phyloP scores from a whole-genome alignment of 768 basidiomycete genomes.

The Leucogyrophana mollusca region DNA sequence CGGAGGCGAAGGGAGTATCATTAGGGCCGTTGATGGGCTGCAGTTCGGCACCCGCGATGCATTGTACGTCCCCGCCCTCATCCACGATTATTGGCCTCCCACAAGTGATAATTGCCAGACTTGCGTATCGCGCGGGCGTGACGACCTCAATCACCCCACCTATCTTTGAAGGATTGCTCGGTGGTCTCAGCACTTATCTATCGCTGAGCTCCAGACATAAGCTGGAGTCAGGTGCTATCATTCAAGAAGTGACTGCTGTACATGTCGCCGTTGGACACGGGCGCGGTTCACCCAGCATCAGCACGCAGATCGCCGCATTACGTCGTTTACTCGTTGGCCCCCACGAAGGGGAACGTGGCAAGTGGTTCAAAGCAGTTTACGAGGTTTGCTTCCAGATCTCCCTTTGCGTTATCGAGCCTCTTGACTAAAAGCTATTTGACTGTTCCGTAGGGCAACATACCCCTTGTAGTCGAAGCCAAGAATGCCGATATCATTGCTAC shows the following conservation, averaged over 20 bases:
- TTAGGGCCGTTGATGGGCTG: conserved; percentile 71
- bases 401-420: not conserved
- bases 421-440: conserved; percentile 1
- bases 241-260: conserved; percentile 59
- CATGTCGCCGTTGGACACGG: conserved; percentile 58
- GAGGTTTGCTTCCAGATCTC: conserved; percentile 32
- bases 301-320: conserved; percentile 76
- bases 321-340: conserved; percentile 56
- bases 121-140: conserved; percentile 67
- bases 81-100: conserved; percentile 6
- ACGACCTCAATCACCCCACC: conserved; percentile 62
- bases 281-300: conserved; percentile 49
- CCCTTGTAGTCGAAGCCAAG: conserved; percentile 71
- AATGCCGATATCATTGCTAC: conserved; percentile 84
- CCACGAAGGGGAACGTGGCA: conserved; percentile 3
- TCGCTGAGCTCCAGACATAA: conserved; percentile 54
- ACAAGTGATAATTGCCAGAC: conserved; percentile 38
- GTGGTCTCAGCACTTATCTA: conserved; percentile 60
- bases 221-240: conserved; percentile 54
- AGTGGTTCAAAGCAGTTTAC: conserved; percentile 41
- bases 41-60: conserved; percentile 61
- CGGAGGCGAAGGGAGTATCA: conserved; percentile 35
- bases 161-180: conserved; percentile 45
- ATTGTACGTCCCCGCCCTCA: conserved; percentile 38
- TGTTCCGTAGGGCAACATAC: conserved; percentile 56